Evolutionary conservation across 1,284 basidiomycete species (phyloP).

Genomic region (Coniophora puteana): DNA sequence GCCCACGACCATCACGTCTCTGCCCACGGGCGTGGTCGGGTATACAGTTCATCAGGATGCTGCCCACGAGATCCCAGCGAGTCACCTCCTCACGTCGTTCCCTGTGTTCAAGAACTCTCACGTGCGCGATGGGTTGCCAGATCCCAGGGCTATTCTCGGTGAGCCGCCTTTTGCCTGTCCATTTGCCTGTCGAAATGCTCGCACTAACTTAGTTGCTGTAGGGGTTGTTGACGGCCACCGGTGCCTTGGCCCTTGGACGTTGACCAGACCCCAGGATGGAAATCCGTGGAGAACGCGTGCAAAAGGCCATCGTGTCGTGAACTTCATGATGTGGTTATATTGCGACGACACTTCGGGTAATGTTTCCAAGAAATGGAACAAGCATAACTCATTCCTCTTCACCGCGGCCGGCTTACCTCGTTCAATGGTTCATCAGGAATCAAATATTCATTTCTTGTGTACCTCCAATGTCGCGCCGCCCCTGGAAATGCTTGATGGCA

Average conservation of each 20-base stretch:
- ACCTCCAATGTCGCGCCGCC: slow-evolving; percentile 27
- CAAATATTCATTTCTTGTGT: slow-evolving; percentile 27
- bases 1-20: not conserved
- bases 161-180: too few species aligned
- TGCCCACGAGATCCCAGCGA: too few species aligned
- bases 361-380: slow-evolving; percentile 34
- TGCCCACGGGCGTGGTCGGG: slow-evolving; percentile 1
- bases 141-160: too few species aligned
- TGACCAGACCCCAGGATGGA: slow-evolving; percentile 3
- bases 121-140: too few species aligned
- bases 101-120: too few species aligned
- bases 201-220: too few species aligned
- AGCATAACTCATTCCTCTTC: slow-evolving; percentile 32
- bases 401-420: slow-evolving; percentile 27
- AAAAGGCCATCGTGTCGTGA: slow-evolving; percentile 13
- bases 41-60: slow-evolving; percentile 2
- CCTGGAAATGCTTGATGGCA: slow-evolving; percentile 14
- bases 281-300: slow-evolving; percentile 16
- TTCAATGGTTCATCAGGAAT: slow-evolving; percentile 16
- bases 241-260: not conserved
- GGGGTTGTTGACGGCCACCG: too few species aligned
- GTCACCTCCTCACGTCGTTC: too few species aligned
- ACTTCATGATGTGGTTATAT: slow-evolving; percentile 28
- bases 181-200: too few species aligned
- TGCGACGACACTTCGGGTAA: slow-evolving; percentile 36